Conservation (phyloP, 2,329 filamentous ascomycete species). For the Cercospora janseana region DNA sequence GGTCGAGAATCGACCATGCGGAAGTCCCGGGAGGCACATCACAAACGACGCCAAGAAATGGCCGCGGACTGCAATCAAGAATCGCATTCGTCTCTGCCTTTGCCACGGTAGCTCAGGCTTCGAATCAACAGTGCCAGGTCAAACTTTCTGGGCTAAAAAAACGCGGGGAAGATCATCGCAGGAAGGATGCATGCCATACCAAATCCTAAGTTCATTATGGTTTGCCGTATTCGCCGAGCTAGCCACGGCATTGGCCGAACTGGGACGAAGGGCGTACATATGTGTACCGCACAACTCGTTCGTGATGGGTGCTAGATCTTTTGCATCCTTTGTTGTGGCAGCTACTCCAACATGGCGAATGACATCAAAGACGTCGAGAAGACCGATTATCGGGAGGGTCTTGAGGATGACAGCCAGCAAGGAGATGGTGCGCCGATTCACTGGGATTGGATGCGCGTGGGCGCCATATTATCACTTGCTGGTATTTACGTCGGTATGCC, state of each 20-base stretch:
- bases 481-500: not conserved
- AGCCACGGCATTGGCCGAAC: slow-evolving; percentile 3
- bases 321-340: not conserved
- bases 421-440: slow-evolving; percentile 1
- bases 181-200: not conserved
- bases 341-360: slow-evolving; percentile 1
- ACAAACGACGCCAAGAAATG: no score
- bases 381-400: slow-evolving; percentile 1
- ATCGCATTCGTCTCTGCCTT: not conserved
- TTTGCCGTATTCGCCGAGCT: slow-evolving; percentile 3
- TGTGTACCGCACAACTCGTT: not conserved
- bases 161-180: slow-evolving; percentile 3
- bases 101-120: slow-evolving; percentile 1
- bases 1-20: no score
- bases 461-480: slow-evolving; percentile 5
- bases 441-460: slow-evolving; percentile 4
- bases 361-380: slow-evolving; percentile 6
- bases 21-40: no score
- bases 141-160: not conserved
- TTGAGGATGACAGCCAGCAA: slow-evolving; percentile 1
- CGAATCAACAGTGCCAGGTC: not conserved
- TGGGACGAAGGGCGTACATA: not conserved
- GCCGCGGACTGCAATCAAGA: no score
- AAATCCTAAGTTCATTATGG: not conserved
- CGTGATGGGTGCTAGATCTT: not conserved